phyloP scores from a whole-genome alignment of 306 rosid genomes.

The Vigna trinervia region DNA sequence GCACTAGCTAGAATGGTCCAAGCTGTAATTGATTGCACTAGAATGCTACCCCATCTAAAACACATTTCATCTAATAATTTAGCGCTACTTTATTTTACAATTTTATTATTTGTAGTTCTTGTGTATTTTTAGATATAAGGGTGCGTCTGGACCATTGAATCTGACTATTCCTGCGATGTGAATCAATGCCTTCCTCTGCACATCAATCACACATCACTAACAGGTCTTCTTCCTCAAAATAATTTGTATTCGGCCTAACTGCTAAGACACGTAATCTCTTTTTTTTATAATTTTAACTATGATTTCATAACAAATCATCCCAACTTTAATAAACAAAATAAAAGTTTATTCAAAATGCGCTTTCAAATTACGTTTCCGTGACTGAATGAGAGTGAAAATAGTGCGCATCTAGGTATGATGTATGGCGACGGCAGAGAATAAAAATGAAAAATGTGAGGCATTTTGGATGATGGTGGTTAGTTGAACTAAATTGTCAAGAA shows the following conservation, averaged over 20 bases:
- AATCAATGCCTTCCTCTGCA: constrained; percentile 23
- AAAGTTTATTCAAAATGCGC: too few relatives aligned
- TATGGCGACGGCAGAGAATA: constrained; percentile 27
- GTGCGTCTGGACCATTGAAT: constrained; percentile 29
- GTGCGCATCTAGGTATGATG: constrained; percentile 33
- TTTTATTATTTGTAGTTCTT: constrained; percentile 12
- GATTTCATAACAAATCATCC: too few relatives aligned
- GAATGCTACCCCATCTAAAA: constrained; percentile 44
- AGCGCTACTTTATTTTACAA: constrained; percentile 3
- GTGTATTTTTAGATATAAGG: neutral
- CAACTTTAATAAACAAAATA: too few relatives aligned
- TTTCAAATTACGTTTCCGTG: too few relatives aligned
- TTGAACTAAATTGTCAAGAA: constrained; percentile 34
- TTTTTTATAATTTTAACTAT: too few relatives aligned
- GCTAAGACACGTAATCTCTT: too few relatives aligned
- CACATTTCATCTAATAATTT: constrained; percentile 40
- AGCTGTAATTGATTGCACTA: constrained; percentile 51
- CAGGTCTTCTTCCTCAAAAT: too few relatives aligned
- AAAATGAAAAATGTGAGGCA: constrained; percentile 27
- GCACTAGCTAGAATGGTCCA: constrained; percentile 64
- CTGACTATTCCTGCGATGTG: neutral
- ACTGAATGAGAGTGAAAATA: constrained; percentile 30
- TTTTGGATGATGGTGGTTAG: constrained; percentile 39
- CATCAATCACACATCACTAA: constrained; percentile 18
- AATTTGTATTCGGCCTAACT: too few relatives aligned